Evolutionary conservation across 176 grass and related monocot genomes (phyloP).

Genomic region (Typha latifolia): DNA sequence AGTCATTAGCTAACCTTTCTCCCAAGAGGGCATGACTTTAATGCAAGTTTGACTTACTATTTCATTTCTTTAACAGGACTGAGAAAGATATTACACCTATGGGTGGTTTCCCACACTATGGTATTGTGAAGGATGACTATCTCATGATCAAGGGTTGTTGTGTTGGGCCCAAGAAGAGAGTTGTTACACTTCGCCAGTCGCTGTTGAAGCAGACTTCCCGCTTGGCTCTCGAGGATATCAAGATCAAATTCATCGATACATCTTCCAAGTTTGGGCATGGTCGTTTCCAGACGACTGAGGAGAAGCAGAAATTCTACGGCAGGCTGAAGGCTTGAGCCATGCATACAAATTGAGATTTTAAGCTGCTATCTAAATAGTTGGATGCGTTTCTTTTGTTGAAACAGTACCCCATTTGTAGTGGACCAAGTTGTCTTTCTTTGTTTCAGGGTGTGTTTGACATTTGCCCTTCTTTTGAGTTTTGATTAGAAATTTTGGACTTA

Average conservation of each 20-base stretch:
- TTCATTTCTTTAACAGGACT: conserved; percentile 39
- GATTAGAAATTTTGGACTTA: too few species aligned
- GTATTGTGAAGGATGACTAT: conserved; percentile 83
- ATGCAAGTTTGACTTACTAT: not conserved
- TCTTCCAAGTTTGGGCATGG: conserved; percentile 96
- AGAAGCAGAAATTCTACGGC: conserved; percentile 83
- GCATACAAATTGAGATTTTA: not conserved
- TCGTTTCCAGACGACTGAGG: conserved; percentile 87
- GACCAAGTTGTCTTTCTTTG: not conserved
- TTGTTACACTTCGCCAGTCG: conserved; percentile 82
- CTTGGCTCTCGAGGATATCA: conserved; percentile 79
- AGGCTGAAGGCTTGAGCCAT: conserved; percentile 40
- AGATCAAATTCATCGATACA: conserved; percentile 94
- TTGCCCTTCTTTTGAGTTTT: too few species aligned
- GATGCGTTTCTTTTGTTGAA: not conserved
- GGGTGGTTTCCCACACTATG: conserved; percentile 95
- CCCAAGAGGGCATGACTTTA: not conserved
- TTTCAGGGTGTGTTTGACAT: not conserved
- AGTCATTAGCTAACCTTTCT: not conserved
- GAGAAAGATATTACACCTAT: conserved; percentile 98
- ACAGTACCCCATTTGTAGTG: not conserved
- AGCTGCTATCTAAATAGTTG: not conserved
- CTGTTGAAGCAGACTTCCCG: conserved; percentile 83
- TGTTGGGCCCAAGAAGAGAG: conserved; percentile 90
- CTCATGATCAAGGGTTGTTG: conserved; percentile 95